Percentiles rank a stretch among this genome's conserved stretches.
Conservation (phyloP, 208 protist genomes). For the Acanthamoeba sp. region DNA sequence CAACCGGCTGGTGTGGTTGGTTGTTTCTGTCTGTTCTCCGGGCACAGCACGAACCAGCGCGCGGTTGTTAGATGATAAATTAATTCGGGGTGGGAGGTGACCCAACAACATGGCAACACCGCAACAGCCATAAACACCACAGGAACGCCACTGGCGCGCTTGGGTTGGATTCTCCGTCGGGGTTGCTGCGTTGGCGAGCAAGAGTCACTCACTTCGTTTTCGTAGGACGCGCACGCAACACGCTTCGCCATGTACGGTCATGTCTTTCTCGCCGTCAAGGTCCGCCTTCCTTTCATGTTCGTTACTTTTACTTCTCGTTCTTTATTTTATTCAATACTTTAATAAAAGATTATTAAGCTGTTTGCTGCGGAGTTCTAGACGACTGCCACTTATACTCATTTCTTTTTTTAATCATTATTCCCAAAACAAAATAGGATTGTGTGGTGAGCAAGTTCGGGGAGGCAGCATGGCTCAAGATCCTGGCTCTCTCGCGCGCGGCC, state of each 20-base stretch:
- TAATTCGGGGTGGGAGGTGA: no score
- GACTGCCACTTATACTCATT: no score
- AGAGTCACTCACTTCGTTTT: not conserved
- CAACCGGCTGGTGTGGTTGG: no score
- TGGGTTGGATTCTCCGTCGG: no score
- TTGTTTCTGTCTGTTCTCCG: no score
- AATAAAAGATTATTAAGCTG: not conserved
- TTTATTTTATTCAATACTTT: not conserved
- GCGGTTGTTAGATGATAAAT: no score
- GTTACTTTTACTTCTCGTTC: not conserved
- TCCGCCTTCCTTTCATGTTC: not conserved
- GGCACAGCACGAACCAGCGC: no score
- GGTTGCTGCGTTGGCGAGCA: not conserved
- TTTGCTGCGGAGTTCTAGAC: no score
- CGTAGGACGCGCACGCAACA: not conserved
- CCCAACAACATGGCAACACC: no score
- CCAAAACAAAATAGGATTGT: not conserved
- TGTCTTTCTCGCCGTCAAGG: conserved; percentile 29
- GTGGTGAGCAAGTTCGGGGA: conserved; percentile 19
- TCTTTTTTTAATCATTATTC: not conserved
- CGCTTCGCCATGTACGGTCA: not conserved
- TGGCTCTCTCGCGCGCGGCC: not conserved
- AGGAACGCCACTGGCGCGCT: no score
- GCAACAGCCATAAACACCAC: no score
- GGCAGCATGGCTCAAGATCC: conserved; percentile 24